phyloP scores from a whole-genome alignment of 164 flowering plant species.

The Nymphaea thermarum region DNA sequence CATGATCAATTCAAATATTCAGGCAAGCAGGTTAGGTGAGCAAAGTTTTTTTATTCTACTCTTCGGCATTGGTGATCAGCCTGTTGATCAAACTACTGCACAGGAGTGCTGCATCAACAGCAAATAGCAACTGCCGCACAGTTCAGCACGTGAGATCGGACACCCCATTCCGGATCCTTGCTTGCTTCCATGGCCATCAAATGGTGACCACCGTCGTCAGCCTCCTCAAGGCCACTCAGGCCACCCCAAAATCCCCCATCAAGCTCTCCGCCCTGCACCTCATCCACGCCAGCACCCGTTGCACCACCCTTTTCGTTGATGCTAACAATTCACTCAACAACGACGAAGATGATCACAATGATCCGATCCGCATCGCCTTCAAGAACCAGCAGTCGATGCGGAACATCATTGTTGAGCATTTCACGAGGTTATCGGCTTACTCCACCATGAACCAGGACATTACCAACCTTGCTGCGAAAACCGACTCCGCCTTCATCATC shows the following conservation, averaged over 20 bases:
- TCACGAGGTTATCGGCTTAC: slow-evolving; percentile 15
- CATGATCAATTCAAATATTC: not conserved
- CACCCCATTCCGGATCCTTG: slow-evolving; percentile 28
- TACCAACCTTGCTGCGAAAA: slow-evolving; percentile 16
- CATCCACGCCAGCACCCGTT: slow-evolving; percentile 35
- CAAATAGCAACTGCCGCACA: slow-evolving; percentile 33
- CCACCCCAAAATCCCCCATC: slow-evolving; percentile 27
- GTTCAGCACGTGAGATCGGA: slow-evolving; percentile 41
- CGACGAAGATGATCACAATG: not conserved
- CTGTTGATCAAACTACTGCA: slow-evolving; percentile 21
- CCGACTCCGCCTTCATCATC: slow-evolving; percentile 13
- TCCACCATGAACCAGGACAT: slow-evolving; percentile 25
- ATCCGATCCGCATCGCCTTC: not conserved
- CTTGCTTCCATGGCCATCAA: slow-evolving; percentile 37
- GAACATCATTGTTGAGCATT: slow-evolving; percentile 9
- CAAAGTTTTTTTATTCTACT: not conserved
- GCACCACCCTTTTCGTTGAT: not conserved
- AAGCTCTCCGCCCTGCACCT: slow-evolving; percentile 31
- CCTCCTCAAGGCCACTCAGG: slow-evolving; percentile 40
- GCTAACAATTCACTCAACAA: not conserved
- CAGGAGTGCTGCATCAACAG: slow-evolving; percentile 48
- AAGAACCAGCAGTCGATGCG: slow-evolving; percentile 8
- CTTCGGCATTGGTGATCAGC: not conserved
- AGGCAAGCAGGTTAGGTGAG: not conserved
- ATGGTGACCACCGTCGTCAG: slow-evolving; percentile 28